phyloP scores from a whole-genome alignment of 2,329 filamentous ascomycete genomes.

The Dothidotthia symphoricarpi region DNA sequence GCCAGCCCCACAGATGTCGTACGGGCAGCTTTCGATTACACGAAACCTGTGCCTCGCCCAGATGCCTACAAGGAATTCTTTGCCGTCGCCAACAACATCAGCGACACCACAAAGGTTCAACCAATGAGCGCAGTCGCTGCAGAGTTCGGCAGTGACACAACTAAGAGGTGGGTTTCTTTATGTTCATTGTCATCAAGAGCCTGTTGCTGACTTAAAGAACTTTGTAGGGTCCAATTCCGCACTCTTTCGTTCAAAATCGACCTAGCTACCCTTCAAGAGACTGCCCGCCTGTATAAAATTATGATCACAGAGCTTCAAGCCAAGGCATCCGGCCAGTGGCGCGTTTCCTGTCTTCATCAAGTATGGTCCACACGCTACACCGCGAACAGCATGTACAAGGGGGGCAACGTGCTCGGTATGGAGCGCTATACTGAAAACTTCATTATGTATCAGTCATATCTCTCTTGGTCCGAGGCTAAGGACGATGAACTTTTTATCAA shows the following conservation, averaged over 20 bases:
- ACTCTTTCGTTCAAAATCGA: slow-evolving; percentile 27
- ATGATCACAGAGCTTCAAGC: slow-evolving; percentile 19
- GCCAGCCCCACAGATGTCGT: slow-evolving; percentile 11
- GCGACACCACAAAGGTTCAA: slow-evolving; percentile 18
- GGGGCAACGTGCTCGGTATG: slow-evolving; percentile 44
- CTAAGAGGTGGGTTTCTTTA: slow-evolving; percentile 3
- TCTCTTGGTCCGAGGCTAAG: slow-evolving; percentile 12
- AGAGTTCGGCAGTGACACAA: slow-evolving; percentile 13
- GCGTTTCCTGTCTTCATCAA: slow-evolving; percentile 13
- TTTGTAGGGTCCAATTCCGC: slow-evolving; percentile 13
- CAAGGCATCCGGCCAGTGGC: slow-evolving; percentile 25
- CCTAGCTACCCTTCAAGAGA: slow-evolving; percentile 14
- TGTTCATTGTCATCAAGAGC: background rate
- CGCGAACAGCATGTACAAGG: slow-evolving; percentile 21
- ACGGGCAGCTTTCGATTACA: slow-evolving; percentile 14
- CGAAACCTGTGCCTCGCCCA: slow-evolving; percentile 10
- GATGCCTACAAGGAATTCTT: slow-evolving; percentile 19
- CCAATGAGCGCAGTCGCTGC: slow-evolving; percentile 13
- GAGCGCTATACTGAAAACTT: slow-evolving; percentile 9
- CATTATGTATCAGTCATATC: slow-evolving; percentile 17
- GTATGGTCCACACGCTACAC: slow-evolving; percentile 10
- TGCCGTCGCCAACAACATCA: slow-evolving; percentile 13
- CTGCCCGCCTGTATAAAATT: slow-evolving; percentile 30
- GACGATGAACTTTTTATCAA: slow-evolving; percentile 9
- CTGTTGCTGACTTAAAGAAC: background rate